Evolutionary conservation across 148 eudicot species (phyloP).

Genomic region (Nepenthes mirabilis): DNA sequence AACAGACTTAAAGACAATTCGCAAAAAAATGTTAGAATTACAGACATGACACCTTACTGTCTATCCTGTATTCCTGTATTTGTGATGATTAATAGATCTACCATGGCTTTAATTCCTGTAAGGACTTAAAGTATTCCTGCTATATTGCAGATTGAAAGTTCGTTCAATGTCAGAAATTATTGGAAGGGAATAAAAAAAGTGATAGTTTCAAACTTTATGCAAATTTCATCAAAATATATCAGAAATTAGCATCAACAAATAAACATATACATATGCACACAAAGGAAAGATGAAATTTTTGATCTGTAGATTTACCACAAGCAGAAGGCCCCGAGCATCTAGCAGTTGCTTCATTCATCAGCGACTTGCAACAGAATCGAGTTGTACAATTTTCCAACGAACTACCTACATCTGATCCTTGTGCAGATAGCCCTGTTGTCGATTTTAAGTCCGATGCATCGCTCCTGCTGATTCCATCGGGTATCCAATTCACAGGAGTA

Average conservation of each 20-base stretch:
- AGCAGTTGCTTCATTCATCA: slow-evolving; percentile 31
- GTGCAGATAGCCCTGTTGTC: slow-evolving; percentile 48
- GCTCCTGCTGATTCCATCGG: slow-evolving; percentile 44
- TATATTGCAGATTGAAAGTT: background rate
- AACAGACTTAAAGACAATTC: too few species aligned
- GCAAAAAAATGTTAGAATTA: too few species aligned
- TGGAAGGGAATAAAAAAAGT: too few species aligned
- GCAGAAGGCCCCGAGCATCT: slow-evolving; percentile 28
- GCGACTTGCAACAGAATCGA: slow-evolving; percentile 50
- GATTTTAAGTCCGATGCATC: slow-evolving; percentile 52
- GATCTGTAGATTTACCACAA: slow-evolving; percentile 33
- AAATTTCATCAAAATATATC: background rate
- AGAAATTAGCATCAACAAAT: too few species aligned
- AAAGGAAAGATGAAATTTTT: background rate
- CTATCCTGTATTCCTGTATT: too few species aligned
- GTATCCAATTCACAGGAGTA: slow-evolving; percentile 42
- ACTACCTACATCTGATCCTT: slow-evolving; percentile 77
- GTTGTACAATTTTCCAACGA: slow-evolving; percentile 56
- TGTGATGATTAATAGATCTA: too few species aligned
- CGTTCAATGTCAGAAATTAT: background rate
- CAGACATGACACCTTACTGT: too few species aligned
- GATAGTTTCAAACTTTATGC: background rate
- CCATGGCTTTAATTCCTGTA: too few species aligned
- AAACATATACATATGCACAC: background rate
- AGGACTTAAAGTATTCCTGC: too few species aligned